Base-by-base conservation (phyloP, 2,329 filamentous ascomycete species). In the Fusarium mexicanum region DNA sequence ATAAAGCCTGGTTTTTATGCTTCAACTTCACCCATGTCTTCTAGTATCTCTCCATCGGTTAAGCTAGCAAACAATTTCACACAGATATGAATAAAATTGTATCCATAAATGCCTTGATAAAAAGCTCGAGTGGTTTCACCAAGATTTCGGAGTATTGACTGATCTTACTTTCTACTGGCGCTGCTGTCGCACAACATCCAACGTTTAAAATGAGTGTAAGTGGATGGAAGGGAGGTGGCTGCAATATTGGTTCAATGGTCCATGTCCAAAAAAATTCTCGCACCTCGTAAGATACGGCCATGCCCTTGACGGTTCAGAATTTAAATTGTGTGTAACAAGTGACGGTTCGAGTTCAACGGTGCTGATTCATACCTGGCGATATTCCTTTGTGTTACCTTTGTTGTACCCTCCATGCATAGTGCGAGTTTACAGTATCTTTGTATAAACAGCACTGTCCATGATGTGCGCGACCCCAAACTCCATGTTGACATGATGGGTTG, bases 121-220 rank as follows among this genome's bases (percentile, higher is more conserved):
- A 46, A 69, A 41, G 46, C 22, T 48, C 53, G 22, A 44, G 31
- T 9, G 47, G 73, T 71, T 66, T 44, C 67, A 75, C 64, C 40
- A 61, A 33, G 29, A 35, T 41, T 53, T 54, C 40, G 53, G 50
- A 72, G 44, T 68, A 77, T 75, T 78, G 65, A 61, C 57, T 46
- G 57, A 72, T 60, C 33, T 72, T 50, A 31, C 40, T 63, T 70
- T 31, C 65, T 62, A 57, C 64, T 62, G 63, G 63, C 57, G 55
- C 62, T 65, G 67, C 70, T 51, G 72, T 77, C 13, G 65, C 47
- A 77, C 75, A 47, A 54, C 60, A 65, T 65, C 55, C 48, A 72
- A 54, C 57, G 60, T 73, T 60, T 50, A 57, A 69, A 64, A 57
- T 68, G 48, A 53, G 54, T 72, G 60, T 69, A 66, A 58, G 55